phyloP scores from a whole-genome alignment of 2,329 filamentous ascomycete genomes.

The Metarhizium guizhouense region DNA sequence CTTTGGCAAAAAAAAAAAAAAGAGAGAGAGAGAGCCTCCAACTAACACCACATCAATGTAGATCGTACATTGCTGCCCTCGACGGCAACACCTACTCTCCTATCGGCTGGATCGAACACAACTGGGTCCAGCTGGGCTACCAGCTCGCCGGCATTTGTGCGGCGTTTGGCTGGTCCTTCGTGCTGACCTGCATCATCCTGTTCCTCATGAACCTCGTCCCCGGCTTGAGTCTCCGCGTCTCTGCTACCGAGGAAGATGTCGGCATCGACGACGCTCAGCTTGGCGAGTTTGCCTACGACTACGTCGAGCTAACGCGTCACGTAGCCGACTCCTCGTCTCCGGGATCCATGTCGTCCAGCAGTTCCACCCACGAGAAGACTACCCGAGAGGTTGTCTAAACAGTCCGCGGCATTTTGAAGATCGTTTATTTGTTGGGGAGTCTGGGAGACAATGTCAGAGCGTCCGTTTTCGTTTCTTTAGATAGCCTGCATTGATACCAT shows the following conservation, averaged over 20 bases:
- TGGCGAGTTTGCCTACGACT: slow-evolving; percentile 77
- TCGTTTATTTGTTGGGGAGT: not conserved
- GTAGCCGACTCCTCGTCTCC: slow-evolving; percentile 34
- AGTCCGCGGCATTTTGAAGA: not conserved
- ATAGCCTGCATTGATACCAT: not conserved
- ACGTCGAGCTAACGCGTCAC: slow-evolving; percentile 62
- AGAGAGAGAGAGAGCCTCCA: no score
- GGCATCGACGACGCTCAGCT: slow-evolving; percentile 68
- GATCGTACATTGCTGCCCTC: slow-evolving; percentile 62
- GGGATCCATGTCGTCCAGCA: slow-evolving; percentile 13
- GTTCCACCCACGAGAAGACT: slow-evolving; percentile 21
- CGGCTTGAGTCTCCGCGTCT: slow-evolving; percentile 59
- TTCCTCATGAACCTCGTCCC: slow-evolving; percentile 64
- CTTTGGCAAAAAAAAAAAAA: no score
- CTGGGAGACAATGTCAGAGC: not conserved
- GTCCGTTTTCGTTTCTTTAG: not conserved
- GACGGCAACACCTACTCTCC: slow-evolving; percentile 52
- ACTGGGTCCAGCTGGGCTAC: slow-evolving; percentile 63
- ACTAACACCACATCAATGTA: slow-evolving; percentile 17
- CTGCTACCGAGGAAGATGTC: slow-evolving; percentile 58
- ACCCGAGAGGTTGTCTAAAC: slow-evolving; percentile 1
- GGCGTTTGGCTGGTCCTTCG: slow-evolving; percentile 57
- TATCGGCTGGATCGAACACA: slow-evolving; percentile 63
- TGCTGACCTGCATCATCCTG: slow-evolving; percentile 58
- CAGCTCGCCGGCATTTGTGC: slow-evolving; percentile 61